A percentile compares a stretch with the other conserved stretches of the same genome.
Evolutionary conservation across 768 basidiomycete genomes (phyloP).

Genomic region (Mycena leptocephala): DNA sequence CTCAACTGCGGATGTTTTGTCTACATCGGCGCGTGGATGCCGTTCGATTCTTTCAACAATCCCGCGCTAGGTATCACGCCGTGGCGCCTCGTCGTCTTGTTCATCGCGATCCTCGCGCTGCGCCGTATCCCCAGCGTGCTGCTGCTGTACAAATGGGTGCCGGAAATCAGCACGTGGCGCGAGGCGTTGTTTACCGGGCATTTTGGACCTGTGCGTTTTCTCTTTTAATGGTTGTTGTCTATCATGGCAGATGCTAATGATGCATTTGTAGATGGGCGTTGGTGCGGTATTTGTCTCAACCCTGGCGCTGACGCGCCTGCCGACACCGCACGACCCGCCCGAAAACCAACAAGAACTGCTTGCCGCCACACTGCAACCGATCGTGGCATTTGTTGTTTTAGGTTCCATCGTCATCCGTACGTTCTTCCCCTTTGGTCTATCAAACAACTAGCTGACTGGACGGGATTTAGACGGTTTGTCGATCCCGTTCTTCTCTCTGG

Average conservation of each 20-base stretch:
- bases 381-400: slow-evolving; percentile 91
- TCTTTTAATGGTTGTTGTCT: no score
- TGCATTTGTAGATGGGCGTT: slow-evolving; percentile 83
- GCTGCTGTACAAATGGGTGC: slow-evolving; percentile 85
- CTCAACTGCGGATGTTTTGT: slow-evolving; percentile 87
- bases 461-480: slow-evolving; percentile 74
- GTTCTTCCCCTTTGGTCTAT: slow-evolving; percentile 37
- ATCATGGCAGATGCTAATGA: neutral
- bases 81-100: slow-evolving; percentile 80
- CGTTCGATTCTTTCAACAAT: slow-evolving; percentile 72
- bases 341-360: slow-evolving; percentile 80
- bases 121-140: slow-evolving; percentile 89
- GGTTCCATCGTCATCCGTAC: slow-evolving; percentile 88
- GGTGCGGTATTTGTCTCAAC: slow-evolving; percentile 92
- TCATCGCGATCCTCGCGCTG: slow-evolving; percentile 78
- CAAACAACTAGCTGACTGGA: neutral
- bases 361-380: slow-evolving; percentile 82
- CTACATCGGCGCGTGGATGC: slow-evolving; percentile 92
- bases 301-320: slow-evolving; percentile 76
- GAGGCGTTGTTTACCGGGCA: slow-evolving; percentile 95
- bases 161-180: slow-evolving; percentile 87
- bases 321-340: slow-evolving; percentile 72
- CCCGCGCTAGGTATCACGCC: slow-evolving; percentile 75
- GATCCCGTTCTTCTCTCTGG: slow-evolving; percentile 76
- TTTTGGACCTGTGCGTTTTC: slow-evolving; percentile 76